These are phyloP conservation scores for Penicillium verhagenii DNA, from an alignment of 495 filamentous ascomycete species.

Conservation along the genomic window DNA sequence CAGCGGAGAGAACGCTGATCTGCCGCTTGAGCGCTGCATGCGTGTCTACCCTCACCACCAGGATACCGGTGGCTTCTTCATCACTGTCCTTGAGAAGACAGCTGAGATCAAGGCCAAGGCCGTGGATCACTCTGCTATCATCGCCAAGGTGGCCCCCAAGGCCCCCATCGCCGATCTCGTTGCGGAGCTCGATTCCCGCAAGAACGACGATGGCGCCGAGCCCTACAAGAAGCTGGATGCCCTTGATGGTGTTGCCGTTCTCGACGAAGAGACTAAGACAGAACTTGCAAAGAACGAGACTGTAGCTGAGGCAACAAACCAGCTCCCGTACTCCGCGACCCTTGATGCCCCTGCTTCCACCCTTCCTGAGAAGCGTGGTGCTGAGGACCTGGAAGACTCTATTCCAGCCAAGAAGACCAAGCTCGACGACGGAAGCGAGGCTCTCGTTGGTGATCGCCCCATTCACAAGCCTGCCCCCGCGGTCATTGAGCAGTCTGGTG, in stretches of 20 bases:
- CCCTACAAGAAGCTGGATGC: slow-evolving; percentile 50
- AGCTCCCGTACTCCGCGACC: slow-evolving; percentile 39
- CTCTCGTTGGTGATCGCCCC: slow-evolving; percentile 48
- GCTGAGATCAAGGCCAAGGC: slow-evolving; percentile 82
- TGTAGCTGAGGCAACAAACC: slow-evolving; percentile 41
- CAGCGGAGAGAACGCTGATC: slow-evolving; percentile 46
- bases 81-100: slow-evolving; percentile 88
- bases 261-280: slow-evolving; percentile 31
- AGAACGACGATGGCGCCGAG: slow-evolving; percentile 39
- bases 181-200: slow-evolving; percentile 51
- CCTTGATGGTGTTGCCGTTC: slow-evolving; percentile 46
- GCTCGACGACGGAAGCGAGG: slow-evolving; percentile 46
- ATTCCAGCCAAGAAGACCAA: slow-evolving; percentile 48
- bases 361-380: slow-evolving; percentile 38
- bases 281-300: slow-evolving; percentile 46
- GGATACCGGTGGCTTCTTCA: slow-evolving; percentile 97
- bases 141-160: slow-evolving; percentile 45
- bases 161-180: slow-evolving; percentile 53
- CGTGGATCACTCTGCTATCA: slow-evolving; percentile 63
- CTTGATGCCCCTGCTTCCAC: slow-evolving; percentile 23
- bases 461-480: slow-evolving; percentile 48
- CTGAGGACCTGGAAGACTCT: slow-evolving; percentile 41
- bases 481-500: slow-evolving; percentile 36
- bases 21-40: slow-evolving; percentile 89
- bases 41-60: slow-evolving; percentile 92